Base-by-base conservation (phyloP, 345 rosid genomes). In the Adansonia digitata region DNA sequence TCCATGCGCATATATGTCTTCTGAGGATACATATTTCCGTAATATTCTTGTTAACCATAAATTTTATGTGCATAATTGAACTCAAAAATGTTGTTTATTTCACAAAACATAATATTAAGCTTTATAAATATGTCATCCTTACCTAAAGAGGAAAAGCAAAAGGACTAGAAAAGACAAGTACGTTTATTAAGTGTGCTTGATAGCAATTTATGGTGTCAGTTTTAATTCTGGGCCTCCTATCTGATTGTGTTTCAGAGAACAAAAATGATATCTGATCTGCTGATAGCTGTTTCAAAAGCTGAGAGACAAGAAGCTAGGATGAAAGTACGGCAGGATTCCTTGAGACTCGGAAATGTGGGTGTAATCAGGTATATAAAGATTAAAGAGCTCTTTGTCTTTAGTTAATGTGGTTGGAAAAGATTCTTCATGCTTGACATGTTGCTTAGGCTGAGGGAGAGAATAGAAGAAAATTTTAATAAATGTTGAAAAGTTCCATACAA, bases 301-400 rank as follows among this genome's bases (percentile, higher is more conserved):
- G 95, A 96, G 89, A 86, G 99, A 82, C 97, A 90, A 75, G 99
- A 93, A 89, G 97, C 99, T 76, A 86, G 99, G 82, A 78, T 91
- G 83, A 96, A 93, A 88, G 92, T 96, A 68, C 92, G 93, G 72
- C 97, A 96, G 78, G 98, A 93, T 81, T 96, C 99, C 55, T 76
- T 96, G 82, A 91, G 99, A 78, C 90, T 96, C 59, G 99, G 99
- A 80, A 96, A 87, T 83, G 97, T 96, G 75, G 99, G 98, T 53
- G 91, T 93, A 62, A 92, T 93, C 79, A 96, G 99, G 99, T 96
- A 83, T 55, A 43, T 77, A 63, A 53, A 49, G 13, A 18, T 31
- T 76, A 74, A 53, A 35, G 11, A 17, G 51, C 56, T 53, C 37
- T 2, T 0, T 0, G 2, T 15, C 3, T 68, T 63, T 51, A 39